These are phyloP conservation scores for Fusarium coicis DNA, from an alignment of 2,329 filamentous ascomycete genomes.

Conservation along the genomic window DNA sequence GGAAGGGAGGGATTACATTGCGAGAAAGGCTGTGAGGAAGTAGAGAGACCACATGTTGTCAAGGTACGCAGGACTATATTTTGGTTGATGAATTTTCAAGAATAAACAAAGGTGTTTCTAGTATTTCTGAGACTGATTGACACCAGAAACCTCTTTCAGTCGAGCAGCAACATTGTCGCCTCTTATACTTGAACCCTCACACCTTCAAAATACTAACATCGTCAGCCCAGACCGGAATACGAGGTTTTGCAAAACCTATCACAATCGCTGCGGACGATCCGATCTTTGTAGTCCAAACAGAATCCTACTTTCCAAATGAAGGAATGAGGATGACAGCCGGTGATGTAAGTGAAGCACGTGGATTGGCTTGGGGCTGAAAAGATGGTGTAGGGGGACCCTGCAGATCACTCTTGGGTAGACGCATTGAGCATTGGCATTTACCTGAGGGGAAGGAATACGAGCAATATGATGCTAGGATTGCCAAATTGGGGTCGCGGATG, in stretches of 20 bases:
- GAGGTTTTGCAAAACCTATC: not conserved
- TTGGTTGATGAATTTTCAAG: not conserved
- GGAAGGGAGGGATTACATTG: slow-evolving; percentile 3
- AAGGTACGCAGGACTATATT: not conserved
- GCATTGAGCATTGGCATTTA: slow-evolving; percentile 4
- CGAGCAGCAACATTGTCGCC: not conserved
- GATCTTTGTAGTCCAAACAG: not conserved
- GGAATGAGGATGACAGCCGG: not conserved
- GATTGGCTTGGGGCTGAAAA: slow-evolving; percentile 16
- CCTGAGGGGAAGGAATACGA: slow-evolving; percentile 19
- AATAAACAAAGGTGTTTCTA: too few species aligned
- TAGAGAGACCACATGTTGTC: slow-evolving; percentile 18
- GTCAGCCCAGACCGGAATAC: slow-evolving; percentile 10
- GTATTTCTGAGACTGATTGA: not conserved
- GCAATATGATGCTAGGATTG: not conserved
- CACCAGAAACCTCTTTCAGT: not conserved
- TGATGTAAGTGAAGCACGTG: slow-evolving; percentile 10
- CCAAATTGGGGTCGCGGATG: not conserved
- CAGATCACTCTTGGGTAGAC: slow-evolving; percentile 9
- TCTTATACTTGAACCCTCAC: slow-evolving; percentile 2
- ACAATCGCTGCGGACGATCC: not conserved
- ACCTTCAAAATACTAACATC: not conserved
- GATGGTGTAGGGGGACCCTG: slow-evolving; percentile 8
- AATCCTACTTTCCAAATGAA: not conserved
- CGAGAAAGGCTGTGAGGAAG: slow-evolving; percentile 9